Conservation (phyloP, 2,329 filamentous ascomycete genomes). For the Pseudogymnoascus sp. region DNA sequence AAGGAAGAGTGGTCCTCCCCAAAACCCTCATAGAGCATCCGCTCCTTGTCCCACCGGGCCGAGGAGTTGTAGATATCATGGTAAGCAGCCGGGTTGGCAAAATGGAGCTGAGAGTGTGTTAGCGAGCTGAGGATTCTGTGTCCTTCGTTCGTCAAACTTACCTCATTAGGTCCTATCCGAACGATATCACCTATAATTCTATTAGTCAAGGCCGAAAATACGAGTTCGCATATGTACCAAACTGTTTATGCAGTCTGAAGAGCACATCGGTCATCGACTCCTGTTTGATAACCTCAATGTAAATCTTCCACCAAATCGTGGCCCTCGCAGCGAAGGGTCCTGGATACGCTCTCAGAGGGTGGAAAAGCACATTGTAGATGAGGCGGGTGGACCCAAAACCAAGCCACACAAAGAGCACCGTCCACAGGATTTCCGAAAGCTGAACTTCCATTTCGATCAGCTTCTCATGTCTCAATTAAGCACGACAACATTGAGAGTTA, state of each 20-base stretch:
- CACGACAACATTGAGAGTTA: neutral
- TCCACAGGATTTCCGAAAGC: neutral
- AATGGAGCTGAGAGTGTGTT: constrained; percentile 28
- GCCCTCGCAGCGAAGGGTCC: constrained; percentile 8
- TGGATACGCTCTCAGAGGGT: constrained; percentile 8
- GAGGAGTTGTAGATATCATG: constrained; percentile 33
- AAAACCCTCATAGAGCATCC: constrained; percentile 30
- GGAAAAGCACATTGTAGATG: constrained; percentile 12
- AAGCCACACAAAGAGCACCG: neutral
- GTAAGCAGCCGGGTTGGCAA: constrained; percentile 31
- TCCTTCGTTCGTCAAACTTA: constrained; percentile 11
- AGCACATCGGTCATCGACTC: constrained; percentile 17
- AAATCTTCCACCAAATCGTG: constrained; percentile 10
- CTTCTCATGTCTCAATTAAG: neutral
- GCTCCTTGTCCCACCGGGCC: constrained; percentile 33
- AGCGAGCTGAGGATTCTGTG: neutral
- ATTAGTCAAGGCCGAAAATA: neutral
- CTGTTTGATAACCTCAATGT: constrained; percentile 11
- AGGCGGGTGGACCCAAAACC: neutral
- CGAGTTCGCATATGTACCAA: constrained; percentile 16
- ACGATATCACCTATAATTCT: constrained; percentile 21
- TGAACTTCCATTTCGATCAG: neutral
- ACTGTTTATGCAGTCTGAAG: constrained; percentile 19
- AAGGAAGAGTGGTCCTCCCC: constrained; percentile 32
- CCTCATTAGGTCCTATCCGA: constrained; percentile 22